Percentiles rank a stretch among this genome's conserved stretches.
Conservation (phyloP, 805 yeast genomes). For the Dipodascus albidus region DNA sequence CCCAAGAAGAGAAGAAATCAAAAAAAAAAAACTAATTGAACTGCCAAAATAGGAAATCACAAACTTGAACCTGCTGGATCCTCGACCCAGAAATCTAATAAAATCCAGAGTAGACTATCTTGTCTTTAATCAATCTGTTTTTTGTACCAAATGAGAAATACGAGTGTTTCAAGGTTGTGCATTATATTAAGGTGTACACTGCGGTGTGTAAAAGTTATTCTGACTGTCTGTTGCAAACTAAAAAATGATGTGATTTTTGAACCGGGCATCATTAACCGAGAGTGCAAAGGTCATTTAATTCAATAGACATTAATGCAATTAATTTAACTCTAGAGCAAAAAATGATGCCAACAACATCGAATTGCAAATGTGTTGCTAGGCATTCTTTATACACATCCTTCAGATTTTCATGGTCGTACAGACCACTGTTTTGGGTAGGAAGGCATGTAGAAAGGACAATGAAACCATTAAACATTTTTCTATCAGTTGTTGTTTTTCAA, state of each 20-base stretch:
- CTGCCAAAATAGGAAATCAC: background rate
- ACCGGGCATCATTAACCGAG: too few species aligned
- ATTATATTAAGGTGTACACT: background rate
- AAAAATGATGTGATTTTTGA: background rate
- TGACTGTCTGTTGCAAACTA: background rate
- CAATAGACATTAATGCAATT: too few species aligned
- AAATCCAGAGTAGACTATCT: too few species aligned
- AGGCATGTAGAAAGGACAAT: background rate
- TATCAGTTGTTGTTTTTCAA: background rate
- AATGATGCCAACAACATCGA: background rate
- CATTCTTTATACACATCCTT: background rate
- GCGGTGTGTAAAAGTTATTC: background rate
- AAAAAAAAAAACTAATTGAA: background rate
- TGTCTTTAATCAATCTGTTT: too few species aligned
- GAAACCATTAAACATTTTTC: background rate
- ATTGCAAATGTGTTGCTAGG: background rate
- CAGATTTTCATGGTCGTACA: background rate
- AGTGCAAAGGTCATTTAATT: too few species aligned
- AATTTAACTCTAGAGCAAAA: too few species aligned
- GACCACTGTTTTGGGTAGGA: background rate
- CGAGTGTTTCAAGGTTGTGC: background rate
- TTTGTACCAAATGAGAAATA: background rate
- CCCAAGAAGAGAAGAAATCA: background rate
- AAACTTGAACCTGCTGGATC: too few species aligned
- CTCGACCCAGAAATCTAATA: too few species aligned